Percentiles rank a stretch among this genome's conserved stretches.
Conservation (phyloP, 2,329 filamentous ascomycete genomes). For the Microdochium paspali region DNA sequence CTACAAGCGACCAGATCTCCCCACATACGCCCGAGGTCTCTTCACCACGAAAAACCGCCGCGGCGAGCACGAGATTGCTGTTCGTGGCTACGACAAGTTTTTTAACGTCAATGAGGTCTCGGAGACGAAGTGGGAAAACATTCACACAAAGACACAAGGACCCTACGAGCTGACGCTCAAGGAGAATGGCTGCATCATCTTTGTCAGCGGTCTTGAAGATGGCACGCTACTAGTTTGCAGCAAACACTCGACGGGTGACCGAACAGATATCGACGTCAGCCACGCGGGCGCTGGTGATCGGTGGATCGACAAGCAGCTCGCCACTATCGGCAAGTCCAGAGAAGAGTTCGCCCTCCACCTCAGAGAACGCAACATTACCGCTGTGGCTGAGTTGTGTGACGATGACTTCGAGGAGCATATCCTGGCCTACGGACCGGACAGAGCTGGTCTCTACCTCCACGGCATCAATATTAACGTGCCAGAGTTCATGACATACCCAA, state of each 20-base stretch:
- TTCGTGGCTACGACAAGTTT: conserved; percentile 96
- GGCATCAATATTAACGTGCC: conserved; percentile 95
- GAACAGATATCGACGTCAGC: conserved; percentile 62
- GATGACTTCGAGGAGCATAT: conserved; percentile 97
- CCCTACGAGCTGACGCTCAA: conserved; percentile 96
- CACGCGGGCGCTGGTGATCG: conserved; percentile 78
- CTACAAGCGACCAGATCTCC: conserved; percentile 79
- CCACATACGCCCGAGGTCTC: conserved; percentile 85
- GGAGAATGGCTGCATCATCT: conserved; percentile 99
- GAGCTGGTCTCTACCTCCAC: conserved; percentile 87
- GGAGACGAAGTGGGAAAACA: conserved; percentile 75
- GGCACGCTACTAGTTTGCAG: conserved; percentile 91
- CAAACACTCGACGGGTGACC: conserved; percentile 87
- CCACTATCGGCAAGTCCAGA: conserved; percentile 66
- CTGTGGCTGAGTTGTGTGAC: conserved; percentile 92
- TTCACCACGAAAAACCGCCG: conserved; percentile 71
- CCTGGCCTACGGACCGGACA: conserved; percentile 72
- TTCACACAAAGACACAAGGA: conserved; percentile 65
- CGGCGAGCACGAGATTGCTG: conserved; percentile 66
- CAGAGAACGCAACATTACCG: conserved; percentile 76
- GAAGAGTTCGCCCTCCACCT: conserved; percentile 70
- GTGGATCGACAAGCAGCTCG: conserved; percentile 74
- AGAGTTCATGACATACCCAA: conserved; percentile 79
- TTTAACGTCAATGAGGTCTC: conserved; percentile 84
- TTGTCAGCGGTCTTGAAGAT: conserved; percentile 85